phyloP scores from a whole-genome alignment of 1,284 basidiomycete genomes.

The Tylopilus sp. region DNA sequence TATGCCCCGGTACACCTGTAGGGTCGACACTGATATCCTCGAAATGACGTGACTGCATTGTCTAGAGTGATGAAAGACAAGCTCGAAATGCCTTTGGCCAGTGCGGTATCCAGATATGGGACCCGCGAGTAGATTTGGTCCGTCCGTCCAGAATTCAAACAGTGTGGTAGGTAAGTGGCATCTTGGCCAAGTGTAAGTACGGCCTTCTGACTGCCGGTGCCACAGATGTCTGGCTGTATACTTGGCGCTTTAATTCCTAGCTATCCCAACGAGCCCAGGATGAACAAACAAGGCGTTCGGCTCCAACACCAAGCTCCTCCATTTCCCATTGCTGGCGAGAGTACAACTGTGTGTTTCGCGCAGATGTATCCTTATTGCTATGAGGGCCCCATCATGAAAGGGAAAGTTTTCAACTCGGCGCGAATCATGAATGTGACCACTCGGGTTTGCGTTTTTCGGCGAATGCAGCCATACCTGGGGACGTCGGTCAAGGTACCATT shows the following conservation, averaged over 20 bases:
- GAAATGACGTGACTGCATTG: constrained; percentile 29
- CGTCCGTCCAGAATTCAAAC: constrained; percentile 27
- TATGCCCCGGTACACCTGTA: constrained; percentile 11
- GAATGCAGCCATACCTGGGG: constrained; percentile 89
- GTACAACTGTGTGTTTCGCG: background rate
- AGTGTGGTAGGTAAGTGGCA: constrained; percentile 27
- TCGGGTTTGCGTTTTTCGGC: constrained; percentile 93
- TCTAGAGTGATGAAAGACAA: constrained; percentile 25
- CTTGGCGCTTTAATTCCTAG: background rate
- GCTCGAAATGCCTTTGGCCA: constrained; percentile 29
- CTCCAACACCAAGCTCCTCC: background rate
- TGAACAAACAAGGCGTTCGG: no score
- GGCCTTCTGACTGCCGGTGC: constrained; percentile 29
- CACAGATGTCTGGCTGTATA: background rate
- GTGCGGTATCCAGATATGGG: constrained; percentile 33
- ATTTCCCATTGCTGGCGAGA: background rate
- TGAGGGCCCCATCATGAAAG: background rate
- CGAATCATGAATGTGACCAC: constrained; percentile 54
- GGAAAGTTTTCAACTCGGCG: background rate
- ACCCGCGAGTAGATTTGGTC: constrained; percentile 14
- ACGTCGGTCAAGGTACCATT: constrained; percentile 2
- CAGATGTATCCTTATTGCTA: background rate
- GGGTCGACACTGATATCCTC: background rate
- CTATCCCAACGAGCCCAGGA: no score
- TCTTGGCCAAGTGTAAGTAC: background rate